phyloP scores from a whole-genome alignment of 352 stramenopile genomes.

The Globisporangium uncinulatum region DNA sequence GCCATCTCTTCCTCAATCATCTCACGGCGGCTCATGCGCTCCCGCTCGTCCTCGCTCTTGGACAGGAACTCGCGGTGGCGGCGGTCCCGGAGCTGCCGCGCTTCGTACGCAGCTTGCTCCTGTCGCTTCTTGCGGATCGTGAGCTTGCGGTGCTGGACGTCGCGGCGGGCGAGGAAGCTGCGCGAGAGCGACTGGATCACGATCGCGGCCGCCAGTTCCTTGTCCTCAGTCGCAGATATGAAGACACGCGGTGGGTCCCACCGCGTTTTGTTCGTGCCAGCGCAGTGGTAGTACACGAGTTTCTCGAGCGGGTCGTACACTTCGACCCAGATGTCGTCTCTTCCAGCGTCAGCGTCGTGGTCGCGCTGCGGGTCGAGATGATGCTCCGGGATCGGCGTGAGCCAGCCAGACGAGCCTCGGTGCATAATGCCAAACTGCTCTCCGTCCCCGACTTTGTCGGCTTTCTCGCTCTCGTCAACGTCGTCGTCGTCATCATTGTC shows the following conservation, averaged over 20 bases:
- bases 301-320: conserved; percentile 56
- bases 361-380: conserved; percentile 2
- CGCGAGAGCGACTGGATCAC: conserved; percentile 51
- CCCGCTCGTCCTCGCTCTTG: conserved; percentile 26
- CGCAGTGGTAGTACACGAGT: conserved; percentile 56
- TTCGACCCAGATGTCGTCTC: conserved; percentile 36
- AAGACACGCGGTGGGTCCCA: conserved; percentile 37
- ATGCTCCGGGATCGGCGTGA: background rate
- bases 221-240: conserved; percentile 33
- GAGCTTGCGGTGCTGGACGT: conserved; percentile 24
- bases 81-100: conserved; percentile 13
- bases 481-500: background rate
- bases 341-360: too few relatives aligned
- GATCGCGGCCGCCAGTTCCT: conserved; percentile 40
- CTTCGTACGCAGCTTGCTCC: conserved; percentile 16
- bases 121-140: conserved; percentile 21
- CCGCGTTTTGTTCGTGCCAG: conserved; percentile 33
- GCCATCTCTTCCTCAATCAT: conserved; percentile 51
- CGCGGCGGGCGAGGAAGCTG: conserved; percentile 27
- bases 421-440: background rate
- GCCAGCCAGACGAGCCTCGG: background rate
- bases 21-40: conserved; percentile 33
- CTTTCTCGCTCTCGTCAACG: background rate
- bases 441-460: background rate
- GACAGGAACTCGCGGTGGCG: conserved; percentile 20